Evolutionary conservation across 1,139 yeast species (phyloP).

Genomic region (Hemisphaericaspora lyxosophila): DNA sequence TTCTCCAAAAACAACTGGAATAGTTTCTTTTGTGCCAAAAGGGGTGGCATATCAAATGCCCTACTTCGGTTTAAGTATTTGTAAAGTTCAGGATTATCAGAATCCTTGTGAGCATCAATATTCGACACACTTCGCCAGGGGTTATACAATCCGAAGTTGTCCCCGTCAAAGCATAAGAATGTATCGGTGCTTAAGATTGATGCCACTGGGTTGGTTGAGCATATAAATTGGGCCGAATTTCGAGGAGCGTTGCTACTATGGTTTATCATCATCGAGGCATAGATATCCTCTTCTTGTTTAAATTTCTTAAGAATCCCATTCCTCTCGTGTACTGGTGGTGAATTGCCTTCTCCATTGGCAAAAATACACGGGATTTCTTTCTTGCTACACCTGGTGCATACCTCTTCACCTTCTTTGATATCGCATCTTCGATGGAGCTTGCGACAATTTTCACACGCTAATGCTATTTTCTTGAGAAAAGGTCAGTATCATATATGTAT

Average conservation of each 20-base stretch:
- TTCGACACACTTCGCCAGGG: conserved; percentile 26
- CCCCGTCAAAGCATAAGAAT: conserved; percentile 28
- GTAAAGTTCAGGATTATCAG: conserved; percentile 16
- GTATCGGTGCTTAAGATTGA: conserved; percentile 28
- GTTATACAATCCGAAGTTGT: conserved; percentile 24
- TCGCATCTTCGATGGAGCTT: conserved; percentile 8
- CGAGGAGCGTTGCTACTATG: conserved; percentile 2
- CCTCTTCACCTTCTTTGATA: neutral
- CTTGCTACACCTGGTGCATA: conserved; percentile 3
- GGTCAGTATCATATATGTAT: neutral
- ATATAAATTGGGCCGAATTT: conserved; percentile 23
- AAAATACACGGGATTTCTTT: conserved; percentile 1
- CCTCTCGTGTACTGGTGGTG: neutral
- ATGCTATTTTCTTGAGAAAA: conserved; percentile 4
- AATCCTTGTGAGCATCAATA: conserved; percentile 13
- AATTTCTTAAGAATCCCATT: conserved; percentile 3
- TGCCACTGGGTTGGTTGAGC: conserved; percentile 30
- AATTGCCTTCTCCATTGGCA: neutral
- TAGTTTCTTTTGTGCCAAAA: conserved; percentile 18
- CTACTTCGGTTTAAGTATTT: conserved; percentile 20
- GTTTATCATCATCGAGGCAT: conserved; percentile 5
- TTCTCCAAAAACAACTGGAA: conserved; percentile 20
- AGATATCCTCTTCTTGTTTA: conserved; percentile 6
- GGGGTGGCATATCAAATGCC: conserved; percentile 22
- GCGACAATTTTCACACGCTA: conserved; percentile 9